These are phyloP conservation scores for Suillus occidentalis DNA, from an alignment of 768 basidiomycete species.

Conservation along the genomic window DNA sequence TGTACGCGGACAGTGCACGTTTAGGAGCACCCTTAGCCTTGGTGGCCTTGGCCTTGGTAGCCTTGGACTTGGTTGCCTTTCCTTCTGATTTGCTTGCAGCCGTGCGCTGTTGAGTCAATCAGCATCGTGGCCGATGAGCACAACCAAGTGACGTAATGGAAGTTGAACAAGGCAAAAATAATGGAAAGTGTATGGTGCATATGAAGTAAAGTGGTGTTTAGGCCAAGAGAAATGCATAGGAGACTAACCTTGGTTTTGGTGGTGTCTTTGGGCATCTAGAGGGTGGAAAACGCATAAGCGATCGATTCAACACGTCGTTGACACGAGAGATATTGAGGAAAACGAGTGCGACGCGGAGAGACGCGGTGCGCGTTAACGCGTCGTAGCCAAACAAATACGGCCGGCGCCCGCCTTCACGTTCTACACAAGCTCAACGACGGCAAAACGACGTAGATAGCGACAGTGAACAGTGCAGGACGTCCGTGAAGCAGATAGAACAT, in stretches of 20 bases:
- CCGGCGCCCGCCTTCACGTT: conserved; percentile 6
- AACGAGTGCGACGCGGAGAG: conserved; percentile 16
- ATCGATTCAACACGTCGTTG: conserved; percentile 40
- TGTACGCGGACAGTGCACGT: conserved; percentile 93
- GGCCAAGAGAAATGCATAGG: conserved; percentile 12
- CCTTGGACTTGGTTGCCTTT: conserved; percentile 44
- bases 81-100: conserved; percentile 69
- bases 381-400: conserved; percentile 38
- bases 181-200: background rate
- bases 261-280: conserved; percentile 78
- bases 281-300: conserved; percentile 35
- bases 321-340: conserved; percentile 20
- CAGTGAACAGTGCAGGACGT: conserved; percentile 19
- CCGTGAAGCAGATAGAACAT: conserved; percentile 24
- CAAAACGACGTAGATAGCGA: conserved; percentile 9
- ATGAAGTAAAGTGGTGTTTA: conserved; percentile 1
- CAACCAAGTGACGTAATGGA: background rate
- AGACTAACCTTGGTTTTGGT: conserved; percentile 65
- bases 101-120: conserved; percentile 54
- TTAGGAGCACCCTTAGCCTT: conserved; percentile 71
- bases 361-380: conserved; percentile 38
- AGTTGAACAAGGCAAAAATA: background rate
- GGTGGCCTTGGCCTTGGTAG: conserved; percentile 68
- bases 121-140: conserved; percentile 13
- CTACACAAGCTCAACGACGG: conserved; percentile 24